Base-by-base conservation (phyloP, 148 eudicot species). In the Hydrangea macrophylla region DNA sequence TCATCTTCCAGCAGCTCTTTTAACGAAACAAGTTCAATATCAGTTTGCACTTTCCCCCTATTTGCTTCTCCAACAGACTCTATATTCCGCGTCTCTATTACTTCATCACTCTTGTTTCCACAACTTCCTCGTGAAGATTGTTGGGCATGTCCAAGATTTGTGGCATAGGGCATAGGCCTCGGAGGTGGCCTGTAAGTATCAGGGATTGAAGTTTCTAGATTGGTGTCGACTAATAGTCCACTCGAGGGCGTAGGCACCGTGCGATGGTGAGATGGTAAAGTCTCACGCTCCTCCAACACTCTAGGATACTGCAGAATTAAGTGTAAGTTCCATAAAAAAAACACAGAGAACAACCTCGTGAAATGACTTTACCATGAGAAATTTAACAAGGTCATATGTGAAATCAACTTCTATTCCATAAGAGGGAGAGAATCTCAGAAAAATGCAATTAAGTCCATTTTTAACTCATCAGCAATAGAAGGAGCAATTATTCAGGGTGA, bases 121-220 rank as follows among this genome's bases (percentile, higher is more conserved):
- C 66, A 55, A 65, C 40, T 60, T 56, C 75, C 85, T 71, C 31
- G 40, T 7, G 79, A 73, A 37, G 88, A 74, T 70, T 53, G 86
- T 70, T 53, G 86, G 54, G 87, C 84, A 67, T 44, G 76, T 61
- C 85, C 83, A 54, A 56, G 39, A 80, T 84, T 73, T 44, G 70
- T 67, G 54, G 84, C 85, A 62, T 76, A 90, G 3, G 96, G 96
- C 65, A 86, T 58, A 48, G 98, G 98, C 12, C 84, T 76, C 53
- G 98, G 92, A 48, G 96, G 98, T 23, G 92, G 75, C 33, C 80
- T 83, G 42, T 80, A 93, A 58, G 92, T 88, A 72, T 90, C 96
- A 3, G 86, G 88, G 62, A 62, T 70, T 58, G 98, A 80, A 26
- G 92, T 90, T 45, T 90, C 94, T 28, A 93, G 77, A 80, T 93